A percentile compares a stretch with the other conserved stretches of the same genome.
These are phyloP conservation scores for Phytophthora litchii DNA, from an alignment of 352 stramenopile genomes.

Conservation along the genomic window DNA sequence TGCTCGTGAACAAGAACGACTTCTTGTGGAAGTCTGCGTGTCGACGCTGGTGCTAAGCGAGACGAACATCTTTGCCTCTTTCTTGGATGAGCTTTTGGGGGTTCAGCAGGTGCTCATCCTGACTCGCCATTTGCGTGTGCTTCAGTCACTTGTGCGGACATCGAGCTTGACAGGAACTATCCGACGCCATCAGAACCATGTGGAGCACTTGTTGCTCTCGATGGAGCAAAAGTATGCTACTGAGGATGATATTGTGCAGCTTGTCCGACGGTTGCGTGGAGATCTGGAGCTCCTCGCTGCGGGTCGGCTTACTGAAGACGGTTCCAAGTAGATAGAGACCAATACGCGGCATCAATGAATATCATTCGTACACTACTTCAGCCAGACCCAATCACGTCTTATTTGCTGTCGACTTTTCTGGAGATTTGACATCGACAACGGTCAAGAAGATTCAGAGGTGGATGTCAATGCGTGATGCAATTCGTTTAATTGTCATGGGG, in stretches of 20 bases:
- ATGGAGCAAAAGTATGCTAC: constrained; percentile 32
- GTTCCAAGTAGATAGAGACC: constrained; percentile 29
- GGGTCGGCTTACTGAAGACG: constrained; percentile 25
- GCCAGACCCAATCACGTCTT: constrained; percentile 14
- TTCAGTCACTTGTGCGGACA: constrained; percentile 61
- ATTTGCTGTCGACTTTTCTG: constrained; percentile 2
- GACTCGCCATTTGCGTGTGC: constrained; percentile 35
- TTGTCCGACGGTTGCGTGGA: constrained; percentile 60
- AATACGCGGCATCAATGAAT: constrained; percentile 16
- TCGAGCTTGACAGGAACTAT: constrained; percentile 41
- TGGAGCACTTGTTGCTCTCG: constrained; percentile 28
- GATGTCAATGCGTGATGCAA: constrained; percentile 1
- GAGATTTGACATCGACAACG: background rate
- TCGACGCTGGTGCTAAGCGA: constrained; percentile 36
- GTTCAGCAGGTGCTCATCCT: constrained; percentile 6
- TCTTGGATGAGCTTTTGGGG: constrained; percentile 34
- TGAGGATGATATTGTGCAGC: constrained; percentile 44
- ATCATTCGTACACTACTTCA: constrained; percentile 24
- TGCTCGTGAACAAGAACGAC: constrained; percentile 27
- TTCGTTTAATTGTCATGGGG: constrained; percentile 1
- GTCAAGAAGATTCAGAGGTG: background rate
- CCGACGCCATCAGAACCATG: constrained; percentile 40
- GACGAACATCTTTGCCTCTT: constrained; percentile 27
- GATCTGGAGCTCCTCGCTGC: constrained; percentile 65
- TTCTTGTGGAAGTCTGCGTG: constrained; percentile 34